Evolutionary conservation across 495 filamentous ascomycete species (phyloP), one percentile per base, ranked within the genome.

Genomic region (Daldinia childiae): DNA sequence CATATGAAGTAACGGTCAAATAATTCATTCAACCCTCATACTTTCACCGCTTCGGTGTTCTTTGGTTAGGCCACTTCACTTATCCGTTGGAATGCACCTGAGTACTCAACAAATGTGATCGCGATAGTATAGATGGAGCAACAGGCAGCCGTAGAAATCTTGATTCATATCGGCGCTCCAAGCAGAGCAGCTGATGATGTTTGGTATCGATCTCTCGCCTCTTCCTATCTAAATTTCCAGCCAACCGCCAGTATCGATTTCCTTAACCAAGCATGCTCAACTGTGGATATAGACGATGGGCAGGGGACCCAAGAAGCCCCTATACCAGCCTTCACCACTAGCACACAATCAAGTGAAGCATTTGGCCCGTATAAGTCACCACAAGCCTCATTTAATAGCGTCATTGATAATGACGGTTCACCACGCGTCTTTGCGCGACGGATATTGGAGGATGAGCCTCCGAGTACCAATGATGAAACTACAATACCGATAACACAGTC

Each of bases 101-200:
- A 24, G 43, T 19, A 8, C 50, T 24, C 64, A 50, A 48, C 38
- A 21, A 57, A 68, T 57, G 72, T 68, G 67, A 43, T 55, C 62
- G 19, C 24, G 48, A 60, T 68, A 55, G 27, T 78, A 61, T 66
- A 58, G 38, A 82, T 80, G 78, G 75, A 76, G 55, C 62, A 50
- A 57, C 74, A 71, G 29, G 60, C 69, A 30, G 76, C 81, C 36
- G 78, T 81, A 15, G 90, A 93, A 80, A 88, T 93, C 52, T 82
- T 93, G 55, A 87, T 92, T 21, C 91, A 93, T 77, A 83, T 90
- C 72, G 82, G 87, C 34, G 91, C 90, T 32, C 87, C 91, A 56
- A 88, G 89, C 76, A 81, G 78, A 56, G 83, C 77, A 29, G 73
- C 72, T 45, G 89, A 93, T 67, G 91, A 94, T 78, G 81, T 82